Conservation (phyloP, 495 filamentous ascomycete genomes). For the Penicillium maclennaniae region DNA sequence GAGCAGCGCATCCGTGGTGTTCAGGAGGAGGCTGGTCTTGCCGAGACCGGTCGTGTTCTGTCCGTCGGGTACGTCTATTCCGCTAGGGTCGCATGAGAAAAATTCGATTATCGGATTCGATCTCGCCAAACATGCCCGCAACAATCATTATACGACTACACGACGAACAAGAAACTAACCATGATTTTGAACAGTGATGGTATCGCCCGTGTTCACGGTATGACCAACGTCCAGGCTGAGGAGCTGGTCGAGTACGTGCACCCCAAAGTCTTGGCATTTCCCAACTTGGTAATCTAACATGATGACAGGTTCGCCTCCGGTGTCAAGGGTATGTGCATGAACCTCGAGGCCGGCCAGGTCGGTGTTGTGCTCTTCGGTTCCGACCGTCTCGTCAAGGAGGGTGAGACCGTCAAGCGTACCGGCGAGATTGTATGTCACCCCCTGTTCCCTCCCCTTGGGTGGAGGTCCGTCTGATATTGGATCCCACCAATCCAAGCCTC, state of each 20-base stretch:
- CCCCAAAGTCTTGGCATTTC: slow-evolving; percentile 20
- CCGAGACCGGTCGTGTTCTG: slow-evolving; percentile 97
- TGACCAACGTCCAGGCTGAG: slow-evolving; percentile 99
- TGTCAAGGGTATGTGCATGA: slow-evolving; percentile 99
- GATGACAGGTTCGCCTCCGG: slow-evolving; percentile 88
- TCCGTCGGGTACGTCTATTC: slow-evolving; percentile 87
- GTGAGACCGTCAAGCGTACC: slow-evolving; percentile 99
- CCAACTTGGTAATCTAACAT: slow-evolving; percentile 36
- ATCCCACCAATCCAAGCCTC: background rate
- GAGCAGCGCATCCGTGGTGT: slow-evolving; percentile 98
- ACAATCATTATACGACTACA: slow-evolving; percentile 7
- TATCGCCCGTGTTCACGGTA: slow-evolving; percentile 99
- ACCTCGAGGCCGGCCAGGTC: slow-evolving; percentile 99
- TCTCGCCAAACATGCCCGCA: slow-evolving; percentile 26
- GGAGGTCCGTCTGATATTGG: slow-evolving; percentile 12
- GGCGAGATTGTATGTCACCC: slow-evolving; percentile 84
- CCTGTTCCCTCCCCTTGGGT: background rate
- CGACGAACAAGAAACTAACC: slow-evolving; percentile 19
- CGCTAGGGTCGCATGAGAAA: slow-evolving; percentile 27
- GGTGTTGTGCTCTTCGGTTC: slow-evolving; percentile 99
- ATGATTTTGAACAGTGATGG: slow-evolving; percentile 70
- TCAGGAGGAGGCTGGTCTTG: slow-evolving; percentile 90
- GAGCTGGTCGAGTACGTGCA: slow-evolving; percentile 96
- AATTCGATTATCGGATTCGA: slow-evolving; percentile 32
- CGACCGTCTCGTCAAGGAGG: slow-evolving; percentile 99